Percentiles rank a stretch among this genome's conserved stretches.
phyloP scores from a whole-genome alignment of 192 early-diverging fungal genomes.

The Coemansia sp. region DNA sequence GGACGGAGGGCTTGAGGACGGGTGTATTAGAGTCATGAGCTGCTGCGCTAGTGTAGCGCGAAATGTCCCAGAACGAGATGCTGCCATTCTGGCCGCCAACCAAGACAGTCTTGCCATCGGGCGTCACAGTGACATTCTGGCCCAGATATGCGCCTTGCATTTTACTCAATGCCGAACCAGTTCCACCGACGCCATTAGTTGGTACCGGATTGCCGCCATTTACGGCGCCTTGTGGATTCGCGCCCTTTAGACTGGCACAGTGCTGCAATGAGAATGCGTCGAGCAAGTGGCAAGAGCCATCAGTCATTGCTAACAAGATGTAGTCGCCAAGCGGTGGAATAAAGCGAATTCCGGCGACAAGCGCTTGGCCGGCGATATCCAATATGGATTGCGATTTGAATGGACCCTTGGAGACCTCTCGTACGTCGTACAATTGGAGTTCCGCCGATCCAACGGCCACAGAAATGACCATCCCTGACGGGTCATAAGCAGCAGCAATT shows the following conservation, averaged over 20 bases:
- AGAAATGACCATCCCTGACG: constrained; percentile 77
- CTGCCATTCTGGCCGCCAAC: constrained; percentile 28
- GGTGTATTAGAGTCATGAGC: background rate
- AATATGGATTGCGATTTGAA: constrained; percentile 16
- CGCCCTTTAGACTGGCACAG: constrained; percentile 1
- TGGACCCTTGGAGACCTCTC: constrained; percentile 59
- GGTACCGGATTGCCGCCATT: background rate
- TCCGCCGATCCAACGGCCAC: constrained; percentile 53
- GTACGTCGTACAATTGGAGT: constrained; percentile 74
- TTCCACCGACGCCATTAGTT: background rate
- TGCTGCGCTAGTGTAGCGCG: background rate
- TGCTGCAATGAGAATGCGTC: constrained; percentile 25
- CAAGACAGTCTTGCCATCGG: constrained; percentile 36
- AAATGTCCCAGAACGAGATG: constrained; percentile 38
- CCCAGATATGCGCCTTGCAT: constrained; percentile 30
- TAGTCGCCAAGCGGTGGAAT: constrained; percentile 38
- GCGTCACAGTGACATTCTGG: constrained; percentile 35
- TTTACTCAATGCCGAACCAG: background rate
- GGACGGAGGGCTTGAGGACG: background rate
- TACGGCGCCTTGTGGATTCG: background rate
- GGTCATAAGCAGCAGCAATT: constrained; percentile 72
- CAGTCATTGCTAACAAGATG: constrained; percentile 29
- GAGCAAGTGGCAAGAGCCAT: constrained; percentile 16
- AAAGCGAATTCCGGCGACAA: constrained; percentile 25
- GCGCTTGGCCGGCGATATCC: background rate